A percentile compares a stretch with the other conserved stretches of the same genome.
These are phyloP conservation scores for Alternaria atra DNA, from an alignment of 2,329 filamentous ascomycete species.

Conservation along the genomic window DNA sequence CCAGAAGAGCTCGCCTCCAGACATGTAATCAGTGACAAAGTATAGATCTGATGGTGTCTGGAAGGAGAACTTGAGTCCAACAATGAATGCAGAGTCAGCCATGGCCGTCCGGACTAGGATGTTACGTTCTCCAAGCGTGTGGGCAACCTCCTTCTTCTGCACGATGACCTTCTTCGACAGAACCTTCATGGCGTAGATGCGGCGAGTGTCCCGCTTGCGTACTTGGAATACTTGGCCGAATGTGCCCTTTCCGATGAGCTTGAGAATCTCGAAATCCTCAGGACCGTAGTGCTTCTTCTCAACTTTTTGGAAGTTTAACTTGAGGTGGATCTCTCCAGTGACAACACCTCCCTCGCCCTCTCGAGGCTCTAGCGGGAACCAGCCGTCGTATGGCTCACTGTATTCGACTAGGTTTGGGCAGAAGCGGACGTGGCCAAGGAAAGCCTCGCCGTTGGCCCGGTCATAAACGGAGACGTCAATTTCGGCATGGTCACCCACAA, in stretches of 20 bases:
- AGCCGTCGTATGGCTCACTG: conserved; percentile 78
- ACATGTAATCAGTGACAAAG: conserved; percentile 99
- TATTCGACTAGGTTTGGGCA: conserved; percentile 74
- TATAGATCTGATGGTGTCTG: conserved; percentile 97
- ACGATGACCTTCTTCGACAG: conserved; percentile 99
- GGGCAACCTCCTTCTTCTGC: conserved; percentile 98
- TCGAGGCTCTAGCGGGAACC: conserved; percentile 83
- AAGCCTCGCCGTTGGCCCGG: conserved; percentile 82
- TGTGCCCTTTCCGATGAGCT: conserved; percentile 96
- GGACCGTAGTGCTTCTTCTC: conserved; percentile 88
- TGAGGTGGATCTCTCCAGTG: conserved; percentile 85
- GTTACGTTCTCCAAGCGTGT: conserved; percentile 95
- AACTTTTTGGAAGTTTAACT: conserved; percentile 85
- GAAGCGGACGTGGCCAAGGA: conserved; percentile 89
- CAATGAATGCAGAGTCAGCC: conserved; percentile 95
- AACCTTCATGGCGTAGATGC: conserved; percentile 99
- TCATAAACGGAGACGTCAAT: conserved; percentile 96
- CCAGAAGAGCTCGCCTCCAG: conserved; percentile 97
- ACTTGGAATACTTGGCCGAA: conserved; percentile 99
- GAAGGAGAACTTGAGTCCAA: conserved; percentile 98
- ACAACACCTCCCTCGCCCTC: conserved; percentile 81
- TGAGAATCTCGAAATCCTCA: conserved; percentile 93
- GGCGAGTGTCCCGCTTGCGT: conserved; percentile 92
- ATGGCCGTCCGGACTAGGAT: conserved; percentile 96
- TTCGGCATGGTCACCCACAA: conserved; percentile 88